Evolutionary conservation across 148 eudicot genomes (phyloP).

Genomic region (Agrostemma githago): DNA sequence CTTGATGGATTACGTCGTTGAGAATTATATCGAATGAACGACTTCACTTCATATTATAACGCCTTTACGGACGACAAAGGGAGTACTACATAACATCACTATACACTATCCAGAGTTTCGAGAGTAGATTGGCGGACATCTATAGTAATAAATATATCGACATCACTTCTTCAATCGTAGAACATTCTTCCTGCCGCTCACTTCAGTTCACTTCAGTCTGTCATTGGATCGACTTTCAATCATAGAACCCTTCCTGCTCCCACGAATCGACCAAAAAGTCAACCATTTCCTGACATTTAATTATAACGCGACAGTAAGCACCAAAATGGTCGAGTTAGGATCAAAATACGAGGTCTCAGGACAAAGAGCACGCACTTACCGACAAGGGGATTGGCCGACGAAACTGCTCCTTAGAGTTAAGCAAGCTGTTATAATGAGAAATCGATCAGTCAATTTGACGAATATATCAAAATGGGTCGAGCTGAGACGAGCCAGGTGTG

Average conservation of each 20-base stretch:
- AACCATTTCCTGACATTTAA: conserved; percentile 72
- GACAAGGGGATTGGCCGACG: conserved; percentile 60
- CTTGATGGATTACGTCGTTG: too few relatives aligned
- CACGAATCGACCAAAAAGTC: conserved; percentile 65
- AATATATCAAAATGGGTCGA: not conserved
- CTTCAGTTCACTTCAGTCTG: too few relatives aligned
- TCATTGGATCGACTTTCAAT: conserved; percentile 30
- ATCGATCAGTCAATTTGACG: too few relatives aligned
- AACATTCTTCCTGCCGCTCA: too few relatives aligned
- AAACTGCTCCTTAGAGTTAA: conserved; percentile 47
- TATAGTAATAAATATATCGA: too few relatives aligned
- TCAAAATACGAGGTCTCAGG: not conserved
- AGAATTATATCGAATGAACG: too few relatives aligned
- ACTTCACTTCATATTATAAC: too few relatives aligned
- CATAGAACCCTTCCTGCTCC: conserved; percentile 77
- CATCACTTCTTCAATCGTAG: too few relatives aligned
- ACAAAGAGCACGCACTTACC: conserved; percentile 35
- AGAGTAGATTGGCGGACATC: too few relatives aligned
- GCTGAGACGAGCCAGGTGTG: not conserved
- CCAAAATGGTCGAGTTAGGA: not conserved
- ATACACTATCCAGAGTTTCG: too few relatives aligned
- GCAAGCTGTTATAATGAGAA: conserved; percentile 49
- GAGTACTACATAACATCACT: too few relatives aligned
- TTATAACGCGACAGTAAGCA: conserved; percentile 6
- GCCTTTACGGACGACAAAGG: too few relatives aligned